These are phyloP conservation scores for Exophiala sp. DNA, from an alignment of 2,329 filamentous ascomycete genomes.

Conservation along the genomic window DNA sequence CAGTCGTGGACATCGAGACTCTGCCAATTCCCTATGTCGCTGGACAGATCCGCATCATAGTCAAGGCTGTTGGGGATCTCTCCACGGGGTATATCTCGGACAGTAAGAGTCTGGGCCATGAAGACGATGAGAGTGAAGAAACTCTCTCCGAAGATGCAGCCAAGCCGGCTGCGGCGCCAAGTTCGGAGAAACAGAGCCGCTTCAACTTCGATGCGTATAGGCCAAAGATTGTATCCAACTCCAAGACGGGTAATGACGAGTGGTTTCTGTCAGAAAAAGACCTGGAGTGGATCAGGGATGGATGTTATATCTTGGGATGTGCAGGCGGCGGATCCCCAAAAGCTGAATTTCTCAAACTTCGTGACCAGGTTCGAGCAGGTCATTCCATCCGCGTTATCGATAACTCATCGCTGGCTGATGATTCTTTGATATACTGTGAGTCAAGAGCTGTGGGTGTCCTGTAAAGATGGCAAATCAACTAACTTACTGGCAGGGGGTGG, in stretches of 20 bases:
- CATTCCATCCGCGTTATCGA: slow-evolving; percentile 13
- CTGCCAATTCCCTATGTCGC: slow-evolving; percentile 33
- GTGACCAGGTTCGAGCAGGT: slow-evolving; percentile 9
- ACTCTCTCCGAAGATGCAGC: not conserved
- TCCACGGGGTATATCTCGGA: not conserved
- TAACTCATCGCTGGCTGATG: slow-evolving; percentile 11
- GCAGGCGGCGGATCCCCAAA: slow-evolving; percentile 41
- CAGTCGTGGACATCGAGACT: slow-evolving; percentile 35
- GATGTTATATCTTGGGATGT: slow-evolving; percentile 46
- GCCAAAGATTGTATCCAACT: slow-evolving; percentile 27
- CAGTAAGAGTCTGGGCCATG: not conserved
- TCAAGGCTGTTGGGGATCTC: slow-evolving; percentile 31
- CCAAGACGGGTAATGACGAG: slow-evolving; percentile 31
- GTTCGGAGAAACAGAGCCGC: slow-evolving; percentile 8
- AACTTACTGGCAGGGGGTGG: not conserved
- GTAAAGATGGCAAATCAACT: not conserved
- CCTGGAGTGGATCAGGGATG: slow-evolving; percentile 42
- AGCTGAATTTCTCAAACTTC: slow-evolving; percentile 2
- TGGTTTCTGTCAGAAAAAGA: slow-evolving; percentile 46
- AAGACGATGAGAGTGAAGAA: not conserved
- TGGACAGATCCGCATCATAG: slow-evolving; percentile 32
- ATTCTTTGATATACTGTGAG: slow-evolving; percentile 2
- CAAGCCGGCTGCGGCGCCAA: not conserved
- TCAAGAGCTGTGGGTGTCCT: not conserved
- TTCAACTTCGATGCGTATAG: slow-evolving; percentile 17